Evolutionary conservation across 257 asterid species (phyloP).

Genomic region (Lycium ferocissimum): DNA sequence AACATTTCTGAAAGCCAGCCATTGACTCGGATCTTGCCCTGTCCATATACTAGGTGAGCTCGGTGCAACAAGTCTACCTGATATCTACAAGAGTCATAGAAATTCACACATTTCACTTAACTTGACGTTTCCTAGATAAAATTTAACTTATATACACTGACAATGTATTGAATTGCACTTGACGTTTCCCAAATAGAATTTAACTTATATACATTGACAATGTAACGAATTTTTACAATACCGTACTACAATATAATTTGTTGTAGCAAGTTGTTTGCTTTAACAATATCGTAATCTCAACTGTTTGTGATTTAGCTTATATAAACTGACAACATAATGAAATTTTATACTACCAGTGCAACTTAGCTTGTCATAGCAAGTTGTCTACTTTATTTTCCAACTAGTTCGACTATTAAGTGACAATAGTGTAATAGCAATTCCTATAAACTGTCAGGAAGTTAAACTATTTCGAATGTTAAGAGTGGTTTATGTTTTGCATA

Average conservation of each 20-base stretch:
- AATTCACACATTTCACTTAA: background rate
- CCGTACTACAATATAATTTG: too few relatives aligned
- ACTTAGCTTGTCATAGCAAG: too few relatives aligned
- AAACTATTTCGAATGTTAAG: background rate
- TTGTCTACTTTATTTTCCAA: too few relatives aligned
- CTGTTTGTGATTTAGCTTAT: background rate
- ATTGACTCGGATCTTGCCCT: slow-evolving; percentile 53
- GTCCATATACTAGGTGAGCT: slow-evolving; percentile 53
- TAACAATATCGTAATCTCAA: background rate
- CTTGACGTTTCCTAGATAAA: background rate
- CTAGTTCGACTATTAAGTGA: background rate
- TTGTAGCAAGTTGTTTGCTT: too few relatives aligned
- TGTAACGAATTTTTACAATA: background rate
- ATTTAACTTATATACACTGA: background rate
- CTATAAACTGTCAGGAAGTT: background rate
- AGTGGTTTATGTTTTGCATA: slow-evolving; percentile 3
- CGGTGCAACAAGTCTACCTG: slow-evolving; percentile 71
- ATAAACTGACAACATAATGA: too few relatives aligned
- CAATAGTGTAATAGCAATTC: background rate
- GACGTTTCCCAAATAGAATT: background rate
- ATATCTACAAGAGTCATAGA: slow-evolving; percentile 41
- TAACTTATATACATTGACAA: background rate
- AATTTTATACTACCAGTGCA: background rate
- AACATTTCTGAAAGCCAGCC: slow-evolving; percentile 58
- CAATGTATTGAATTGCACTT: background rate